Evolutionary conservation across 2,329 filamentous ascomycete genomes (phyloP), one percentile per base, ranked within the genome.

Genomic region (Fusarium subtropicale): DNA sequence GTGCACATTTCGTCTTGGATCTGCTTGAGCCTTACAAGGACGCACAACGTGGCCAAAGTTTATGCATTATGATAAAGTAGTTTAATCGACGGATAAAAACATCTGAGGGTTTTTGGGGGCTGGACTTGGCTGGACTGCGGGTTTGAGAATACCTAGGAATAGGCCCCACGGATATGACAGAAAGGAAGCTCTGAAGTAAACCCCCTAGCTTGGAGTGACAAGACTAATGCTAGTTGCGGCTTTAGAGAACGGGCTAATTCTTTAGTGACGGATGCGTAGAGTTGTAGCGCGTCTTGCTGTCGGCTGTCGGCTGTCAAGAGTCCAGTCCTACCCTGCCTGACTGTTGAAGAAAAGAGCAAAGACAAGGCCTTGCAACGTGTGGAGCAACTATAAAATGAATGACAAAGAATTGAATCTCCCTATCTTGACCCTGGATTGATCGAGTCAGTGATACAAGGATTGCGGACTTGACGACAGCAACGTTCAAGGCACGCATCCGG

Each of bases 201-300:
- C 34, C 48, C 34, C 48, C 39, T 39, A 39, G 48, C 18, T 38
- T 51, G 13, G 20, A 16, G 47, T 20, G 47, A 28, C 24, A 30
- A 51, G 48, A 26, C 48, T 41, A 52, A 52, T 52, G 36, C 48
- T 30, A 13, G 28, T 52, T 52, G 48, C 48, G 48, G 48, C 33
- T 41, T 28, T n/a, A 28, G 38, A 30, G 22, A 52, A 11, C 24
- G 48, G 24, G 34, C 34, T 30, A 52, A 28, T 30, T 52, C 20
- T n/a, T 33, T 52, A 41, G 34, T 41, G 34, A 41, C 48, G 22
- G 33, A 51, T 39, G 47, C 24, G 31, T 24, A 41, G 13, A 24
- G 26, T 20, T 9, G 9, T 22, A 42, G 22, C 9, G 15, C 4
- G 22, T 18, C 47, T 22, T 28, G 18, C 18, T 36, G 31, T 16